Evolutionary conservation across 305 asterid species (phyloP).

Genomic region (Solanum chacoense): DNA sequence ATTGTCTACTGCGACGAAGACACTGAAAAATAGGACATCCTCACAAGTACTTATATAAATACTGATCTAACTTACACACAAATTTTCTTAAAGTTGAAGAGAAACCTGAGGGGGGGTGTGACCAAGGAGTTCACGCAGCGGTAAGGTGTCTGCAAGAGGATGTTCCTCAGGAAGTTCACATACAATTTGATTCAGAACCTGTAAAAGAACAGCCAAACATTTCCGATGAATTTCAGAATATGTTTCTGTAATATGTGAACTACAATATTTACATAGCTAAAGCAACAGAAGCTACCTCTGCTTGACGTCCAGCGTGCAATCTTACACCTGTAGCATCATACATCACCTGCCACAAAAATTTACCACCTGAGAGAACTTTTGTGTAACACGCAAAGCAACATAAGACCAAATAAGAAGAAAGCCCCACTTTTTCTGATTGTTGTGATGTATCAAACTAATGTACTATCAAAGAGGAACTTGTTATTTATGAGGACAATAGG

Average conservation of each 20-base stretch:
- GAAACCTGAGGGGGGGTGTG: slow-evolving; percentile 94
- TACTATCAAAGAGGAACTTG: not conserved
- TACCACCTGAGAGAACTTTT: not conserved
- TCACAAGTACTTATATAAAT: not conserved
- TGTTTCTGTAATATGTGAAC: not conserved
- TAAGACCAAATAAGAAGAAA: not conserved
- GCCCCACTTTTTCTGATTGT: not conserved
- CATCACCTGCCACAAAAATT: slow-evolving; percentile 62
- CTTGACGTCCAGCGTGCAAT: slow-evolving; percentile 96
- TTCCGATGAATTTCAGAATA: slow-evolving; percentile 4
- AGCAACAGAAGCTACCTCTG: slow-evolving; percentile 50
- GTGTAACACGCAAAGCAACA: not conserved
- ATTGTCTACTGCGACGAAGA: not conserved
- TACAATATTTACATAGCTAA: slow-evolving; percentile 1
- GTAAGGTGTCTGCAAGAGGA: slow-evolving; percentile 91
- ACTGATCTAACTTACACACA: not conserved
- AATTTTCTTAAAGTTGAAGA: not conserved
- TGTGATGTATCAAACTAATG: not conserved
- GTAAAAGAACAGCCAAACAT: slow-evolving; percentile 1
- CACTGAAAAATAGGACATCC: not conserved
- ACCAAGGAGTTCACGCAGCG: slow-evolving; percentile 92
- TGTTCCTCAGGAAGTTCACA: slow-evolving; percentile 94
- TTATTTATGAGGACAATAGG: not conserved
- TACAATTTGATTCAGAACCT: slow-evolving; percentile 89
- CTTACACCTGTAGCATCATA: slow-evolving; percentile 96